A percentile compares a stretch with the other conserved stretches of the same genome.
These are phyloP conservation scores for Alisma plantagoaquatica DNA, from an alignment of 106 monocot genomes.

Conservation along the genomic window DNA sequence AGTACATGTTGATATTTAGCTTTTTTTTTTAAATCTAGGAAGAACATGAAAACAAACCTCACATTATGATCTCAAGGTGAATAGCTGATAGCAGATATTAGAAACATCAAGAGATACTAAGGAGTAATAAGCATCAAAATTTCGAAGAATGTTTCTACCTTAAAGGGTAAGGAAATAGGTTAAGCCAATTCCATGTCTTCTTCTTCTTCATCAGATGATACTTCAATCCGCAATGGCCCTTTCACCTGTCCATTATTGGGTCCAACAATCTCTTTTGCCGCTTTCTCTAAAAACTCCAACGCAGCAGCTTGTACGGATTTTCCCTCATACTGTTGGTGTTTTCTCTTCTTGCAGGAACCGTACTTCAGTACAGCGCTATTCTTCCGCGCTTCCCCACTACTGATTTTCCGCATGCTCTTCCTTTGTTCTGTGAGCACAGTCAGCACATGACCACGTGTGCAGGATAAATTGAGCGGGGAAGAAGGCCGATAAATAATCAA, in stretches of 20 bases:
- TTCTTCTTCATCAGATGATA: slow-evolving; percentile 29
- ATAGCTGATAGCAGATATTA: no score
- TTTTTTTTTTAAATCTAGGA: no score
- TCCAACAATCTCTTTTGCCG: slow-evolving; percentile 53
- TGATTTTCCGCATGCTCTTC: slow-evolving; percentile 46
- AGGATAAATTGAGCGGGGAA: neutral
- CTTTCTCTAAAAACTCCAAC: slow-evolving; percentile 82
- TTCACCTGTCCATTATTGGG: slow-evolving; percentile 29
- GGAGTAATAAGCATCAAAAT: no score
- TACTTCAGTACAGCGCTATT: slow-evolving; percentile 10
- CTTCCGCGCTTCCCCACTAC: slow-evolving; percentile 13
- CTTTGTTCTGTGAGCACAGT: slow-evolving; percentile 48
- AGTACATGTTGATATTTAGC: no score
- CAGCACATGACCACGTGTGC: no score
- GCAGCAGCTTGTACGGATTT: slow-evolving; percentile 53
- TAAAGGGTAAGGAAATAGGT: no score
- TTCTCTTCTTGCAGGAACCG: slow-evolving; percentile 50
- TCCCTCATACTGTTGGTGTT: slow-evolving; percentile 20
- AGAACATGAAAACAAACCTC: no score
- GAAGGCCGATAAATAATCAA: neutral
- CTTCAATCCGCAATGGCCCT: slow-evolving; percentile 41
- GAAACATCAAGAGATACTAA: no score
- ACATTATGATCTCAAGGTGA: no score
- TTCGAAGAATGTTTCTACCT: no score
- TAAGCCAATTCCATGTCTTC: no score